Percentiles rank a stretch among this genome's conserved stretches.
These are phyloP conservation scores for Corallochytrium limacisporum DNA, from an alignment of 78 protist species.

Conservation along the genomic window DNA sequence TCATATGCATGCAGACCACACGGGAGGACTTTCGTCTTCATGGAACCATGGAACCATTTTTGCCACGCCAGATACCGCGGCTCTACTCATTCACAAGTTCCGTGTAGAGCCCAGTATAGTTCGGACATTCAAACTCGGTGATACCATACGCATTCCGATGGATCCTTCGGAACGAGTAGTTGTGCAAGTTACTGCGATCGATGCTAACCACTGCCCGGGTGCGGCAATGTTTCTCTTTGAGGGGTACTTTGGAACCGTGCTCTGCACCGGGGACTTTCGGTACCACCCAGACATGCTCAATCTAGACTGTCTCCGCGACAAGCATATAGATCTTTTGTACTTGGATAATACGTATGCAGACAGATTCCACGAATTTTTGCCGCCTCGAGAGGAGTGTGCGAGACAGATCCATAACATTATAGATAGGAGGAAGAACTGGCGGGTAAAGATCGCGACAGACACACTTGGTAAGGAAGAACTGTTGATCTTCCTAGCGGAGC, in stretches of 20 bases:
- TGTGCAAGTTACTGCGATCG: constrained; percentile 12
- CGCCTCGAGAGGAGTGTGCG: neutral
- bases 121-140: neutral
- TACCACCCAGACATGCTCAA: neutral
- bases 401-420: too few species aligned
- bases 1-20: constrained; percentile 32
- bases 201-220: constrained; percentile 47
- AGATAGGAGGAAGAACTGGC: too few species aligned
- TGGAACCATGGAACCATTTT: constrained; percentile 22
- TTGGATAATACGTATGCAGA: constrained; percentile 40
- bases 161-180: too few species aligned
- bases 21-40: constrained; percentile 10
- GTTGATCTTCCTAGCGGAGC: constrained; percentile 21
- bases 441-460: constrained; percentile 27
- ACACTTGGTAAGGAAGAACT: constrained; percentile 45
- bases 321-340: constrained; percentile 1
- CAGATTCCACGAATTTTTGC: neutral
- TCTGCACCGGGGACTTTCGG: constrained; percentile 56
- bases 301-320: neutral
- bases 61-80: constrained; percentile 1
- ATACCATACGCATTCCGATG: neutral
- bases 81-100: constrained; percentile 1
- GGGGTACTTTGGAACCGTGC: constrained; percentile 7
- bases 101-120: neutral
- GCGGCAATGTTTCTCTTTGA: constrained; percentile 41